These are phyloP conservation scores for Ogataea neopini DNA, from an alignment of 805 yeast species.

Conservation along the genomic window DNA sequence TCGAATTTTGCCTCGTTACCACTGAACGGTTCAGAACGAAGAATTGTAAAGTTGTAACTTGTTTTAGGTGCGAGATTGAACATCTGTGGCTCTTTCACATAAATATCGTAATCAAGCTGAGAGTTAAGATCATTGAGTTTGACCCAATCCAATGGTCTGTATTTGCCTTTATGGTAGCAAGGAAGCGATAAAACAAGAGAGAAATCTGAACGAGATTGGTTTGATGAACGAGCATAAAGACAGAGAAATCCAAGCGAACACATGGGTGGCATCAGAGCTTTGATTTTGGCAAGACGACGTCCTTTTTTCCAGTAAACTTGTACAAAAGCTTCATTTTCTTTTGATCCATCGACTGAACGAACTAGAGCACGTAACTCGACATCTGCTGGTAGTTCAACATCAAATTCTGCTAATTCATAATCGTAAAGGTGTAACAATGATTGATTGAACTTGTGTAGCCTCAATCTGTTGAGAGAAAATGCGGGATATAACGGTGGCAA, in stretches of 20 bases:
- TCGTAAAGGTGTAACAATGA: constrained; percentile 73
- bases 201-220: constrained; percentile 52
- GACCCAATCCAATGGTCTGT: constrained; percentile 60
- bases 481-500: constrained; percentile 88
- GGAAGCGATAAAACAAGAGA: constrained; percentile 76
- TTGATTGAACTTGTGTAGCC: constrained; percentile 69
- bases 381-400: constrained; percentile 66
- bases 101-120: constrained; percentile 65
- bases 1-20: constrained; percentile 41
- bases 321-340: constrained; percentile 60
- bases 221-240: constrained; percentile 50
- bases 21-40: constrained; percentile 51
- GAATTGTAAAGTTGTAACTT: constrained; percentile 63
- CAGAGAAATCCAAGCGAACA: constrained; percentile 69
- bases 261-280: constrained; percentile 76
- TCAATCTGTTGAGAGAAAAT: constrained; percentile 59
- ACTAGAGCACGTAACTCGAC: constrained; percentile 68
- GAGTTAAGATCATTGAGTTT: constrained; percentile 71
- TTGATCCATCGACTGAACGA: constrained; percentile 38
- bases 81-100: constrained; percentile 83
- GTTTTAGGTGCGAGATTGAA: constrained; percentile 55
- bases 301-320: constrained; percentile 74
- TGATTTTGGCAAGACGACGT: constrained; percentile 69
- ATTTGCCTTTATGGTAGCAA: constrained; percentile 66
- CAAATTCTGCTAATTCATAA: constrained; percentile 78